Base-by-base conservation (phyloP, 306 rosid genomes). In the Potentilla sterilis region DNA sequence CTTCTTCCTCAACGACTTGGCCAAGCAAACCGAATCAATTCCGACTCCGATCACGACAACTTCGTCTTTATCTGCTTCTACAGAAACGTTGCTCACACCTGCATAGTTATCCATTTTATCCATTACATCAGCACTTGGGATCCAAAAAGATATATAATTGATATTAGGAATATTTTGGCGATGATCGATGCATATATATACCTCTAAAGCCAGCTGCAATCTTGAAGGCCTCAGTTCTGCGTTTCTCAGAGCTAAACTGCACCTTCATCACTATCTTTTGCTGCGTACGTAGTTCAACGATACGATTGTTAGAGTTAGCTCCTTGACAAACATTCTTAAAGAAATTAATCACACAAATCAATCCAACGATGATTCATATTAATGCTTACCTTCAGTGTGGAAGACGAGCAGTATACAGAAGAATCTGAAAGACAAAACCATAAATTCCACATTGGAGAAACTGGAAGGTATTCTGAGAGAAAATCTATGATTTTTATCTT, bases 191-290 rank as follows among this genome's bases (percentile, higher is more conserved):
- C 52, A 37, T 37, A 37, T 28, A 28, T 37, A 47, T 47, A 51
- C 80, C 89, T 16, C 18, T 6, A 49, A 57, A 72, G n/a, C 0
- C 66, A 1, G 80, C 80, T 0, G 87, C 87, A 42, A 75, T 76
- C 71, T 74, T 75, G 73, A 86, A 67, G 80, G 78, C 85, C 62
- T 75, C 76, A 14, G 59, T 68, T 58, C 79, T 75, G 78, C 78
- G 49, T 78, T 78, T 83, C 1, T 78, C 83, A 55, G 70, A 59
- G 65, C 32, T 7, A 54, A 75, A 2, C 2, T 32, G 40, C 40
- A 37, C 40, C 40, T 37, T 37, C 40, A 37, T 37, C 40, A 37
- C 40, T 2, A 37, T 37, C 40, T 37, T 37, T 37, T 37, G 40
- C 40, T 37, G 40, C 40, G 5, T n/a, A n/a, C n/a, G n/a, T 37